Percentiles rank a stretch among this genome's conserved stretches.
These are phyloP conservation scores for Cryptomeria japonica DNA, from an alignment of 75 land plant genomes.

Conservation along the genomic window DNA sequence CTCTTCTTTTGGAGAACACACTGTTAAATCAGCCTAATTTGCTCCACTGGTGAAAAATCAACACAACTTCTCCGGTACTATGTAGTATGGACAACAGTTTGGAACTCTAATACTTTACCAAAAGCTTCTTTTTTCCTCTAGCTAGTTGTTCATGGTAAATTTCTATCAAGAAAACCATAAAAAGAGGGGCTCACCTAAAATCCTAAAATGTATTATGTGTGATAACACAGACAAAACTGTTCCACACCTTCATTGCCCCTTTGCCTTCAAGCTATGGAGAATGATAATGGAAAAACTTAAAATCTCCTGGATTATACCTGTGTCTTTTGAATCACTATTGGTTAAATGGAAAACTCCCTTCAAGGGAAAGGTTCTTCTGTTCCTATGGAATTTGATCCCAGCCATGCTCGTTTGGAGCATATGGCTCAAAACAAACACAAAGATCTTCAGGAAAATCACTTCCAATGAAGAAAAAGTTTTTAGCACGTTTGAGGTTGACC, in stretches of 20 bases:
- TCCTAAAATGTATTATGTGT: neutral
- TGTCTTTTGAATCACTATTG: neutral
- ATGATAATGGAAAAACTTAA: neutral
- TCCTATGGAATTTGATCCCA: neutral
- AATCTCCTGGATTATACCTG: neutral
- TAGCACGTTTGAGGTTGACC: neutral
- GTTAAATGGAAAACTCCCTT: neutral
- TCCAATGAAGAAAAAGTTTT: neutral
- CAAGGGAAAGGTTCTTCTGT: neutral
- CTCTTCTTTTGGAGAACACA: neutral
- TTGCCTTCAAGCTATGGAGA: neutral
- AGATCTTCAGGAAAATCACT: neutral
- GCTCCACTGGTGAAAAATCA: neutral
- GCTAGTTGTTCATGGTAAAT: neutral
- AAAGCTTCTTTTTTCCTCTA: neutral
- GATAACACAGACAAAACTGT: neutral
- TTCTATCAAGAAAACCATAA: neutral
- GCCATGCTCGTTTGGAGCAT: neutral
- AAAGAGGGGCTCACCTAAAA: neutral
- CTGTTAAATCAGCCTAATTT: neutral
- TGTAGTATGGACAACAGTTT: neutral
- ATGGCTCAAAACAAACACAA: neutral
- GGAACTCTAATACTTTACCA: neutral
- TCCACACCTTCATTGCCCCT: neutral
- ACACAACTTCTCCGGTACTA: neutral